A percentile compares a stretch with the other conserved stretches of the same genome.
phyloP scores from a whole-genome alignment of 2,329 filamentous ascomycete genomes.

The Claviceps humidiphila region DNA sequence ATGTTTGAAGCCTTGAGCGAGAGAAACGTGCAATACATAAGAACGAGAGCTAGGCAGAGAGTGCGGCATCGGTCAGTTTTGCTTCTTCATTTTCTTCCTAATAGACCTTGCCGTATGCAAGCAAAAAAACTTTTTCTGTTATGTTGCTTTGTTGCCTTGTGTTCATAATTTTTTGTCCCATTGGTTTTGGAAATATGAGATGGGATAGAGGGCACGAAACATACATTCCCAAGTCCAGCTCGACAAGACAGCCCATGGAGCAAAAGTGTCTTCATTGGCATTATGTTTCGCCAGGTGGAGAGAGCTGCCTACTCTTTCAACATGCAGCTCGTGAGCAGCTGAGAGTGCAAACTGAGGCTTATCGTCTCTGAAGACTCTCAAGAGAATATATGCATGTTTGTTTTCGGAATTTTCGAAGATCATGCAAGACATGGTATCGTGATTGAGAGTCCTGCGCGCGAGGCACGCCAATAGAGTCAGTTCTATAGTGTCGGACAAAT shows the following conservation, averaged over 20 bases:
- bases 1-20: slow-evolving; percentile 39
- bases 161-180: no score
- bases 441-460: slow-evolving; percentile 37
- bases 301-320: slow-evolving; percentile 33
- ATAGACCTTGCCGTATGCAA: no score
- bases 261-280: slow-evolving; percentile 25
- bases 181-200: neutral
- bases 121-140: no score
- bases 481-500: no score
- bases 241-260: slow-evolving; percentile 40
- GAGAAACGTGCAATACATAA: slow-evolving; percentile 46
- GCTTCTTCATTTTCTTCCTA: neutral
- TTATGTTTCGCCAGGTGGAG: slow-evolving; percentile 42
- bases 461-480: no score
- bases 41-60: slow-evolving; percentile 17
- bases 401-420: slow-evolving; percentile 33
- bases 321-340: slow-evolving; percentile 41
- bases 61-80: neutral
- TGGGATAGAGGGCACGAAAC: no score
- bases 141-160: no score
- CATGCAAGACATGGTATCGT: slow-evolving; percentile 40
- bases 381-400: slow-evolving; percentile 31
- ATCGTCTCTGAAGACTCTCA: slow-evolving; percentile 29
- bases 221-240: slow-evolving; percentile 49
- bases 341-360: slow-evolving; percentile 33